Base-by-base conservation (phyloP, 2,329 filamentous ascomycete genomes). In the Aspergillus quadricinctus region DNA sequence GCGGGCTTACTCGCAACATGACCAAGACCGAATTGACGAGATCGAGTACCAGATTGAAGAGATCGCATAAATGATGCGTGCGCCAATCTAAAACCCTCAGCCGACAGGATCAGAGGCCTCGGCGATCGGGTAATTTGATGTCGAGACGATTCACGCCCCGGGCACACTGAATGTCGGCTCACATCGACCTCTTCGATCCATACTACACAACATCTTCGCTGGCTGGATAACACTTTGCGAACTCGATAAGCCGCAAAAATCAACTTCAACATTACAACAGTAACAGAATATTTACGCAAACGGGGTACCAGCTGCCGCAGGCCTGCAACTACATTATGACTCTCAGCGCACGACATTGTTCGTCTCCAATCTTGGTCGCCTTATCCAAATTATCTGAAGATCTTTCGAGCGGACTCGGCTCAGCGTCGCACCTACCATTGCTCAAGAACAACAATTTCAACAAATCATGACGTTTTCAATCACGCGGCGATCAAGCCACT, bases 1-100 rank as follows among this genome's bases (percentile, higher is more conserved):
- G 93, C 62, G 93, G 96, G 69, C 81, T 97, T 54, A 97, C 96
- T 84, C 90, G 90, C 67, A 86, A 83, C 54, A 78, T 80, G 77
- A 76, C 76, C 54, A 78, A 76, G 64, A 81, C 79, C 65, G 85
- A 85, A 68, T 80, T 86, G 52, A 75, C 79, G 3, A 75, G 80
- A 37, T 77, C 77, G 54, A 79, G 80, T 52, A 75, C 76, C 37
- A 83, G 82, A 67, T 73, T 74, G 61, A 84, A 81, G 66, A 76
- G 75, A 61, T 69, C 67, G 48, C 69, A 73, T 55, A 75, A 75
- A 64, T 75, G 72, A 59, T 10, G 57, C 53, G 49, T 54, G 51
- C 23, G 48, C 41, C 52, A 31, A 11, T 35, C 28, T 48, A 37
- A 25, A 29, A 28, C 46, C 53, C 53, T 50, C 40, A 54, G 37